A percentile compares a stretch with the other conserved stretches of the same genome.
Conservation (phyloP, 306 rosid genomes). For the Quillaja saponaria region DNA sequence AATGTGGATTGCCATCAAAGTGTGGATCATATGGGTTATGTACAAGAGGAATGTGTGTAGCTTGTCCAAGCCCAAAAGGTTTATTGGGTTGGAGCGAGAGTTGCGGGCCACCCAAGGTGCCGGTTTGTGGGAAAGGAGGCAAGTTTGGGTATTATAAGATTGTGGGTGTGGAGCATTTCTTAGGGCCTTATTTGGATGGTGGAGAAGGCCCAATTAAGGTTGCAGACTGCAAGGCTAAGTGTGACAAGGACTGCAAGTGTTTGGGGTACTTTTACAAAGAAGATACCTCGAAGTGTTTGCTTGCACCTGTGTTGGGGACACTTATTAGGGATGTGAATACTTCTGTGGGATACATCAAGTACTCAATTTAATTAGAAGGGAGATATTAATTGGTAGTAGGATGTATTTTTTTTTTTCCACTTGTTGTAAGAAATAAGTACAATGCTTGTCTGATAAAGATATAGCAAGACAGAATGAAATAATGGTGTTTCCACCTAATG, state of each 20-base stretch:
- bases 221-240: conserved; percentile 30
- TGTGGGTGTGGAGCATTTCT: conserved; percentile 34
- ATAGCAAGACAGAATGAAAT: too few species aligned
- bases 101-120: conserved; percentile 36
- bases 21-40: conserved; percentile 39
- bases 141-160: conserved; percentile 31
- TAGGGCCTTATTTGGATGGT: conserved; percentile 21
- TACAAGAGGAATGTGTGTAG: conserved; percentile 34
- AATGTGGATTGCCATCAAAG: conserved; percentile 37
- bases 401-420: too few species aligned
- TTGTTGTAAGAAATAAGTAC: too few species aligned
- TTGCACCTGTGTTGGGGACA: conserved; percentile 38
- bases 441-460: too few species aligned
- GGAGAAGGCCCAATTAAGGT: conserved; percentile 38
- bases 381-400: too few species aligned
- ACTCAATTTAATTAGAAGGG: too few species aligned
- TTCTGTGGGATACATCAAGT: conserved; percentile 36
- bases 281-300: conserved; percentile 30
- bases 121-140: conserved; percentile 9
- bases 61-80: conserved; percentile 37
- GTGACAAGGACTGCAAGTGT: conserved; percentile 40
- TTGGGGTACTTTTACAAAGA: conserved; percentile 32
- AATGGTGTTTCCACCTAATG: too few species aligned
- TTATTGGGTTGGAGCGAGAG: conserved; percentile 40
- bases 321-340: conserved; percentile 28